Evolutionary conservation across 1,284 basidiomycete genomes (phyloP), one percentile per base, ranked within the genome.

Genomic region (Trichosporon ovoides): DNA sequence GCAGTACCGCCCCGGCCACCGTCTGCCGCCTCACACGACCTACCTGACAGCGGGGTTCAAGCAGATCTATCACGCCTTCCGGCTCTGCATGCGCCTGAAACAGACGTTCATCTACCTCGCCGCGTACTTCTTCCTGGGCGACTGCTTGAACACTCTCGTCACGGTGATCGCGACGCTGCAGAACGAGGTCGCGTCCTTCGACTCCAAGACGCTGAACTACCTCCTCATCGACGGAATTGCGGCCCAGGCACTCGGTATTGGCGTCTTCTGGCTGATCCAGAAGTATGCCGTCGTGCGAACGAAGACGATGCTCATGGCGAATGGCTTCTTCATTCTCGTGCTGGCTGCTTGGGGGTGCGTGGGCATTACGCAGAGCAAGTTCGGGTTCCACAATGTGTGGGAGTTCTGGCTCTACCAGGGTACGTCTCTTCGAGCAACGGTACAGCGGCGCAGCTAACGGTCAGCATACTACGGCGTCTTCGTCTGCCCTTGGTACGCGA

Each of bases 141-240:
- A 77, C 87, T 34, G 80, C 78, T 24, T 91, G 85, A 58, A 86
- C 87, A 63, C 68, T 12, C 36, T 66, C 31, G 48, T 56, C 7
- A 87, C 86, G n/a, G 87, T 90, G 36, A 84, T 91, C 58, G 84
- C 79, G 11, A 90, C 87, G 0, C 72, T 91, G 38, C 88, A 90
- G 70, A 90, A 91, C 64, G 85, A 84, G 82, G 85, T 68, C 9
- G 77, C 72, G 22, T 64, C 63, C 20, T 76, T 68, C 61, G 65
- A 75, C 52, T 68, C 73, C 50, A 69, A 72, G 59, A 69, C 66
- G 19, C 58, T 75, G 36, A 75, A 74, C 54, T 74, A 72, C 20
- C 81, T 90, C 4, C 78, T 90, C 43, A 85, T 90, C 59, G 87
- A 89, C 53, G 88, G 88, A 11, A 86, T 91, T 48, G 82, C 83